Base-by-base conservation (phyloP, 2,329 filamentous ascomycete genomes). In the Botrytis tulipae region DNA sequence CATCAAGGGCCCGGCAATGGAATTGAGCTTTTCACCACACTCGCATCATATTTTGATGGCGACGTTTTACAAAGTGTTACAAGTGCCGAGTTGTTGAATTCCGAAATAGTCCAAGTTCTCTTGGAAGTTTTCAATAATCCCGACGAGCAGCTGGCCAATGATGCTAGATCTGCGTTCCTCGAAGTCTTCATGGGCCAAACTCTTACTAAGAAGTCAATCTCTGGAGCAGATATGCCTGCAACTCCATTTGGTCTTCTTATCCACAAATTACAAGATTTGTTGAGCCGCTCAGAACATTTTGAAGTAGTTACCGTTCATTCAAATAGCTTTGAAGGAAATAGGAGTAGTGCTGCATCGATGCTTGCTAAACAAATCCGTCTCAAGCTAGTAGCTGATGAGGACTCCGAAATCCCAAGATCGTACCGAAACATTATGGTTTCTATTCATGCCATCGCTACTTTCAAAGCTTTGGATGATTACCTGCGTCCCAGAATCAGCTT, bases 401-500 rank as follows among this genome's bases (percentile, higher is more conserved):
- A 95, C 65, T 95, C 94, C 0, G 93, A 96, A 67, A 96, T 99
- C 74, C 96, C 96, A 29, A 88, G 91, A 51, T 87, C 92, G 0
- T 98, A 97, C 81, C 89, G 93, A 35, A 97, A 95, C 77, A 97
- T 99, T 76, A 98, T 98, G 92, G 96, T 99, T 1, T 97, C 94
- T 0, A 99, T 99, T 73, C 96, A 99, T 82, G 96, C 96, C 25
- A 98, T 99, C 79, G 95, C 96, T 3, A 98, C 95, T 0, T 98
- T 99, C 85, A 98, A 98, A 82, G 93, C 95, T 0, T 85, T 99
- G 37, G 96, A 98, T 80, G 96, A 99, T 81, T 99, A 98, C 82
- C 86, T 99, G 61, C 91, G 96, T 54, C 96, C 96, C 12, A 89
- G 95, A 75, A 97, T 99, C 74, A 94, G 87, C 78, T 82, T 96